Percentiles rank a stretch among this genome's conserved stretches.
Conservation (phyloP, 2,329 filamentous ascomycete genomes). For the Talaromyces albobiverticillius region DNA sequence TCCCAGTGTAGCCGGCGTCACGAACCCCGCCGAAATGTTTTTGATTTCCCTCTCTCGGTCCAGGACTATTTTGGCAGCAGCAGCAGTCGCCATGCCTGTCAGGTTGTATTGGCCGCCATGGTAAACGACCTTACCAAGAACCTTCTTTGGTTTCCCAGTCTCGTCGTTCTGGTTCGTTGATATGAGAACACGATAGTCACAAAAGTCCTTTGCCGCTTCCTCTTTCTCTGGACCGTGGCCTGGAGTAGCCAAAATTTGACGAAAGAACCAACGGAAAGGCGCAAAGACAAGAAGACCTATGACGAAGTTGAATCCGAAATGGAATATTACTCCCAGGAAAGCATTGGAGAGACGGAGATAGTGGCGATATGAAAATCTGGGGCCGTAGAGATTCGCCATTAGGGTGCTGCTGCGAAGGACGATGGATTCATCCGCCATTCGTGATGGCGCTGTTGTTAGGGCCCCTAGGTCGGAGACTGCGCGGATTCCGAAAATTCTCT, state of each 20-base stretch:
- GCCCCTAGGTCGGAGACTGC: conserved; percentile 56
- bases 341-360: conserved; percentile 53
- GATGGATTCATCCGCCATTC: conserved; percentile 53
- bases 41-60: conserved; percentile 40
- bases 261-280: conserved; percentile 52
- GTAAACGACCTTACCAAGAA: conserved; percentile 41
- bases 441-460: conserved; percentile 54
- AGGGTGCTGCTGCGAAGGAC: conserved; percentile 61
- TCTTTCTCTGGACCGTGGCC: conserved; percentile 50
- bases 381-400: conserved; percentile 56
- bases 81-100: conserved; percentile 42
- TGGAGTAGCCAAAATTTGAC: conserved; percentile 48
- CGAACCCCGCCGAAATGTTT: conserved; percentile 41
- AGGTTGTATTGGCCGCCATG: conserved; percentile 43
- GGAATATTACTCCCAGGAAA: conserved; percentile 48
- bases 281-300: conserved; percentile 49
- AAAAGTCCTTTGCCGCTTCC: conserved; percentile 33
- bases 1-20: conserved; percentile 49
- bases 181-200: conserved; percentile 46
- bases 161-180: conserved; percentile 36
- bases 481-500: conserved; percentile 49
- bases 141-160: conserved; percentile 32
- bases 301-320: conserved; percentile 47
- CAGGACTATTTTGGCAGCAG: conserved; percentile 46
- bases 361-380: conserved; percentile 57